Conservation (phyloP, 371 early-diverging fungal species). For the Mucor indicus region DNA sequence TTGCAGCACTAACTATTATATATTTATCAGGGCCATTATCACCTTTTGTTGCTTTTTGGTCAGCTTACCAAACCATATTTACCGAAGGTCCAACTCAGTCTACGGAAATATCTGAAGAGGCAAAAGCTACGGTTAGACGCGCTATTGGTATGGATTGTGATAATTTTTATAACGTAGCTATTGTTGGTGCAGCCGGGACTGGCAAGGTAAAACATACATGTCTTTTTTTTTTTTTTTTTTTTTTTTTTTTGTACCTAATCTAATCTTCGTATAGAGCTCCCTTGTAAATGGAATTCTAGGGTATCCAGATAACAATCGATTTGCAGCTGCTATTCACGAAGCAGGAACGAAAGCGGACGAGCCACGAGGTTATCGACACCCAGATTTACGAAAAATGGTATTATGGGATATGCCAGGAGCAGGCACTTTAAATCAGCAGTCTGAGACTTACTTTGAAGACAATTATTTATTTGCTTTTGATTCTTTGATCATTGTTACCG, state of each 20-base stretch:
- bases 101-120: conserved; percentile 24
- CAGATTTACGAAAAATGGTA: conserved; percentile 36
- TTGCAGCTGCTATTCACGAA: conserved; percentile 41
- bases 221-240: not conserved
- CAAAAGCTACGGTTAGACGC: conserved; percentile 23
- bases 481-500: conserved; percentile 44
- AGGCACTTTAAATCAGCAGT: conserved; percentile 27
- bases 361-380: conserved; percentile 40
- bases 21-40: conserved; percentile 35
- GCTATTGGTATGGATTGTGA: conserved; percentile 43
- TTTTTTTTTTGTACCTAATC: not conserved
- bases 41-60: conserved; percentile 46
- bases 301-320: conserved; percentile 28
- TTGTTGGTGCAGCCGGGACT: conserved; percentile 44
- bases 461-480: conserved; percentile 47
- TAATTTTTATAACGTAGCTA: conserved; percentile 44
- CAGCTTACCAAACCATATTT: conserved; percentile 35
- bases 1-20: not conserved
- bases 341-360: conserved; percentile 8
- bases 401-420: conserved; percentile 53
- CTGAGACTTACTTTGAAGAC: conserved; percentile 42
- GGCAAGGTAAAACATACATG: conserved; percentile 33
- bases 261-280: conserved; percentile 40
- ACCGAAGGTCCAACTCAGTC: conserved; percentile 31
- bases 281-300: conserved; percentile 47